phyloP scores from a whole-genome alignment of 2,329 filamentous ascomycete genomes.

The Verticillium dahliae region DNA sequence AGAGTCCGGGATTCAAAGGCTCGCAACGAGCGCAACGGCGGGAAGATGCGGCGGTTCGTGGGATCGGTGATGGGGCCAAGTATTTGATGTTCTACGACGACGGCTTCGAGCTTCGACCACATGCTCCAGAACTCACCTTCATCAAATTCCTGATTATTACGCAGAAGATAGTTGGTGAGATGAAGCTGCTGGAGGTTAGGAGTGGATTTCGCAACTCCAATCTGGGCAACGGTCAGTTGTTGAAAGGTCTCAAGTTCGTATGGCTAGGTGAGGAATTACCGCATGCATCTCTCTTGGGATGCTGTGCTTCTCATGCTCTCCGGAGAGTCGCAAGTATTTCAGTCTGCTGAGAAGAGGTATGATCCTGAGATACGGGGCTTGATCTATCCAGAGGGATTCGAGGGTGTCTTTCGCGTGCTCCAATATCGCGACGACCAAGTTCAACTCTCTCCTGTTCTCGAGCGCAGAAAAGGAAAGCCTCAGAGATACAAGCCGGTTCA shows the following conservation, averaged over 20 bases:
- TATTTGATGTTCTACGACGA: constrained; percentile 17
- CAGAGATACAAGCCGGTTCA: constrained; percentile 4
- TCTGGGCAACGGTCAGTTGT: not conserved
- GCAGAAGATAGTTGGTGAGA: constrained; percentile 8
- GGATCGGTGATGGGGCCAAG: constrained; percentile 10
- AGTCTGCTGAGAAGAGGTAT: not conserved
- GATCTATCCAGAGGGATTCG: not conserved
- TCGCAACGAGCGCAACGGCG: constrained; percentile 13
- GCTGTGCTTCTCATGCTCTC: not conserved
- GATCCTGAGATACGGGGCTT: not conserved
- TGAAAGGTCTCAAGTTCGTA: not conserved
- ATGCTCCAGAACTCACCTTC: constrained; percentile 10
- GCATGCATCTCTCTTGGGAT: not conserved
- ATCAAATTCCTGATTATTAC: constrained; percentile 5
- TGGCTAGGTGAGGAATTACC: not conserved
- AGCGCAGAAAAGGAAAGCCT: constrained; percentile 3
- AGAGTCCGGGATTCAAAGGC: constrained; percentile 18
- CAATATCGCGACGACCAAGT: not conserved
- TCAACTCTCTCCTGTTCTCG: not conserved
- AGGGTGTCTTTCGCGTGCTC: not conserved
- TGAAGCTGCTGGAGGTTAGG: constrained; percentile 8
- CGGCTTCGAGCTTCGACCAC: constrained; percentile 22
- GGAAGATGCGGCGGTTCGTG: constrained; percentile 9
- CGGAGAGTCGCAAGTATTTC: not conserved
- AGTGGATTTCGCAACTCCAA: constrained; percentile 7